Conservation (phyloP, 495 filamentous ascomycete species). For the Aspergillus affinis region DNA sequence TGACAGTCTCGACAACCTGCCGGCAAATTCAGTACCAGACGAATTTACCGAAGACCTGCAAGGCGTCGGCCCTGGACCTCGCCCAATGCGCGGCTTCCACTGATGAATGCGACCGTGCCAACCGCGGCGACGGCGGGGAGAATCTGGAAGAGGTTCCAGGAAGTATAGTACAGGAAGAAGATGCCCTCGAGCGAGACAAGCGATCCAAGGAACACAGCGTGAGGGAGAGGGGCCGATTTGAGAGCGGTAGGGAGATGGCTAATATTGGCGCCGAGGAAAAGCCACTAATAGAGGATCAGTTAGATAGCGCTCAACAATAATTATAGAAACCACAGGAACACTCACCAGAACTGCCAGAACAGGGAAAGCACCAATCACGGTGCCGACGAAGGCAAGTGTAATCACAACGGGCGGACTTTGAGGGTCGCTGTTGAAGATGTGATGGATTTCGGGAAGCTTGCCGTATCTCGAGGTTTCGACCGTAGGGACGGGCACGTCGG, state of each 20-base stretch:
- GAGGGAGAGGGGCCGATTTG: constrained; percentile 69
- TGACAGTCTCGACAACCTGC: neutral
- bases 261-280: constrained; percentile 79
- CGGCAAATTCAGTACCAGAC: constrained; percentile 13
- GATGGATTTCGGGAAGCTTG: constrained; percentile 80
- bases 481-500: constrained; percentile 57
- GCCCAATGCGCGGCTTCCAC: constrained; percentile 85
- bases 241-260: constrained; percentile 75
- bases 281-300: constrained; percentile 55
- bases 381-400: constrained; percentile 71
- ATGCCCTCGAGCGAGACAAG: constrained; percentile 83
- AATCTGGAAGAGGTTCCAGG: constrained; percentile 89
- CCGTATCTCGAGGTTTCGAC: constrained; percentile 71
- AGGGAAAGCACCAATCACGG: constrained; percentile 70
- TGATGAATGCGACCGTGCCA: constrained; percentile 73
- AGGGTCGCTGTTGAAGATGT: constrained; percentile 81
- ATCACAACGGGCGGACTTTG: constrained; percentile 81
- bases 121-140: constrained; percentile 70
- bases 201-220: constrained; percentile 78
- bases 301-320: constrained; percentile 7
- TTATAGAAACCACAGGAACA: constrained; percentile 11
- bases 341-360: constrained; percentile 69
- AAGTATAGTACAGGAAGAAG: constrained; percentile 93
- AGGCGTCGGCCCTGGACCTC: constrained; percentile 89
- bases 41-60: constrained; percentile 68